Evolutionary conservation across 2,329 filamentous ascomycete genomes (phyloP).

Genomic region (Colletotrichum orchidophilum): DNA sequence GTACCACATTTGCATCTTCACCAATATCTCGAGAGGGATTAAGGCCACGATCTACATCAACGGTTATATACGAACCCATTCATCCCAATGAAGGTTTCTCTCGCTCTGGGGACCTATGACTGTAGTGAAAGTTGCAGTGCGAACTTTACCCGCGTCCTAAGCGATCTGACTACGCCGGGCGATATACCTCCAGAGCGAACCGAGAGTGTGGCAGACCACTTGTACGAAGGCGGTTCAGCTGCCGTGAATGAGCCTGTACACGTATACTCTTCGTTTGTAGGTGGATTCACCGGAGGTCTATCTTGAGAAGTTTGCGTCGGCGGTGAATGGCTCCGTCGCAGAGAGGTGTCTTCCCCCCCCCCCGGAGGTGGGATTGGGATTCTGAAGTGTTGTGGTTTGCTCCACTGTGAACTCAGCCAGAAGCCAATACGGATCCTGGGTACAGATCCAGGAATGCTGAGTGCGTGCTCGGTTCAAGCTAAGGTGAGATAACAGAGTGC

Average conservation of each 20-base stretch:
- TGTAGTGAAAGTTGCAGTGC: slow-evolving; percentile 43
- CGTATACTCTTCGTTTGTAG: slow-evolving; percentile 40
- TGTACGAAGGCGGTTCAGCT: slow-evolving; percentile 48
- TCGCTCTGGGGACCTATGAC: slow-evolving; percentile 47
- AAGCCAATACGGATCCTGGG: too few species aligned
- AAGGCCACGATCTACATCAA: slow-evolving; percentile 41
- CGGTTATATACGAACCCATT: slow-evolving; percentile 57
- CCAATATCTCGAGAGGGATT: slow-evolving; percentile 23
- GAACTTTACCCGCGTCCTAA: slow-evolving; percentile 41
- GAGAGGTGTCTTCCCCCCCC: slow-evolving; percentile 43
- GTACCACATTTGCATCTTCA: slow-evolving; percentile 42
- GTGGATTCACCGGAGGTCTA: slow-evolving; percentile 43
- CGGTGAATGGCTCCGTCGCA: slow-evolving; percentile 34
- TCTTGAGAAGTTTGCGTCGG: slow-evolving; percentile 44
- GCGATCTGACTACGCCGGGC: slow-evolving; percentile 51
- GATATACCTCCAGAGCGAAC: slow-evolving; percentile 57
- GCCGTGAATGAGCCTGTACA: slow-evolving; percentile 28
- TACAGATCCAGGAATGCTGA: neutral
- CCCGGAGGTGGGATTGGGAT: slow-evolving; percentile 37
- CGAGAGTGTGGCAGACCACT: slow-evolving; percentile 53
- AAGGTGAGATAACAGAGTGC: neutral
- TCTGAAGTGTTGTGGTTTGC: neutral
- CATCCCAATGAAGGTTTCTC: slow-evolving; percentile 56
- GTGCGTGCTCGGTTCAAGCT: neutral
- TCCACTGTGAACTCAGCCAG: neutral